Evolutionary conservation across 306 rosid genomes (phyloP).

Genomic region (Mimosa bimucronata): DNA sequence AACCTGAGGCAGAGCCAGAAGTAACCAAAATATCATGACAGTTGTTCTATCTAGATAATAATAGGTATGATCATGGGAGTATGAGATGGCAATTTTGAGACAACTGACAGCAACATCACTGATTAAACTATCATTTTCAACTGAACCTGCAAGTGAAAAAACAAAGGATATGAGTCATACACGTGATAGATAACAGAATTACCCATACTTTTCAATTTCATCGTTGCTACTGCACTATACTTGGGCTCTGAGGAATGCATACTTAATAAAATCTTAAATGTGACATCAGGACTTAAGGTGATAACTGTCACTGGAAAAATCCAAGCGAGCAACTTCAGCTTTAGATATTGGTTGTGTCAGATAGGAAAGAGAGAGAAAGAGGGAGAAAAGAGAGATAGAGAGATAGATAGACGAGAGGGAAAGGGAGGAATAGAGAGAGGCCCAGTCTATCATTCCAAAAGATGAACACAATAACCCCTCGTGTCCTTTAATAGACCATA

Average conservation of each 20-base stretch:
- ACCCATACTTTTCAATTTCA: not conserved
- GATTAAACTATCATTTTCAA: slow-evolving; percentile 55
- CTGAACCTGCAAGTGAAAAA: slow-evolving; percentile 54
- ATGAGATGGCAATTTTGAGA: slow-evolving; percentile 57
- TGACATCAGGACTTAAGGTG: no score
- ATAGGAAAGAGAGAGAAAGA: not conserved
- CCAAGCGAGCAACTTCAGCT: not conserved
- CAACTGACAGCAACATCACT: slow-evolving; percentile 65
- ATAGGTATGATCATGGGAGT: slow-evolving; percentile 41
- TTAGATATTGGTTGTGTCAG: not conserved
- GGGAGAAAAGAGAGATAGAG: not conserved
- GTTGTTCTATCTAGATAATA: slow-evolving; percentile 49
- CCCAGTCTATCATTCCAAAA: not conserved
- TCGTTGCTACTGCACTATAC: not conserved
- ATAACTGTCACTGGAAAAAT: no score
- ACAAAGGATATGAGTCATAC: slow-evolving; percentile 10
- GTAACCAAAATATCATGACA: slow-evolving; percentile 74
- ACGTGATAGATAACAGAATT: not conserved
- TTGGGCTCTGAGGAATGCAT: not conserved
- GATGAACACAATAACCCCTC: not conserved
- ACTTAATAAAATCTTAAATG: not conserved
- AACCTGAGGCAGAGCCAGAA: slow-evolving; percentile 82
- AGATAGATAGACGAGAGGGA: not conserved
- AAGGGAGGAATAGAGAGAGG: not conserved
- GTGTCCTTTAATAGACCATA: not conserved